These are phyloP conservation scores for Graphiopsis chlorocephala DNA, from an alignment of 2,329 filamentous ascomycete species.

Conservation along the genomic window DNA sequence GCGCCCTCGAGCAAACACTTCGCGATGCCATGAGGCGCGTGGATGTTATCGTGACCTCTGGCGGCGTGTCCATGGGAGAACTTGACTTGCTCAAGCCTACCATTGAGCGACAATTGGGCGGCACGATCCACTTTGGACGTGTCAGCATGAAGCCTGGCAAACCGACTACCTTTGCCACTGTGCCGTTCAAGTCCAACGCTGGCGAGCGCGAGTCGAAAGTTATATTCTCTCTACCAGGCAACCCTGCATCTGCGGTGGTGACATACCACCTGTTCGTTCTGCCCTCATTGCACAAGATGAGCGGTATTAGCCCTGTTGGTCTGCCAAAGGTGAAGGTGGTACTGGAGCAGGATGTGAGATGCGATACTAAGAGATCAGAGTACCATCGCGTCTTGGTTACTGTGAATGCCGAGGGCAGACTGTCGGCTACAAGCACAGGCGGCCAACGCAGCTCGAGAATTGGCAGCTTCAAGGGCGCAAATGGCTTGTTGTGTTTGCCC, in stretches of 20 bases:
- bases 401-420: constrained; percentile 59
- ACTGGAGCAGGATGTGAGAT: constrained; percentile 67
- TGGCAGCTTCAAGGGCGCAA: constrained; percentile 83
- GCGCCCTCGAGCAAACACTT: constrained; percentile 72
- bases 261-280: constrained; percentile 94
- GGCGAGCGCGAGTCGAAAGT: constrained; percentile 63
- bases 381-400: constrained; percentile 83
- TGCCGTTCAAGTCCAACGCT: constrained; percentile 58
- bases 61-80: constrained; percentile 97
- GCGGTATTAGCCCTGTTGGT: constrained; percentile 66
- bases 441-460: constrained; percentile 87
- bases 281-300: constrained; percentile 74
- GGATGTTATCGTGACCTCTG: constrained; percentile 86
- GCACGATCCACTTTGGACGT: constrained; percentile 92
- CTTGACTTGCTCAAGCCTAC: constrained; percentile 95
- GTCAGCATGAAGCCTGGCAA: constrained; percentile 98
- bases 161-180: constrained; percentile 92
- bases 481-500: constrained; percentile 77
- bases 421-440: constrained; percentile 80
- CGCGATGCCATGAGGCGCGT: constrained; percentile 69
- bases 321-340: constrained; percentile 70
- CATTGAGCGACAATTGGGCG: constrained; percentile 83
- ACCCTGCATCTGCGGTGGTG: constrained; percentile 88
- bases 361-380: constrained; percentile 76
- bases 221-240: constrained; percentile 89